A percentile compares a stretch with the other conserved stretches of the same genome.
Conservation (phyloP, 805 yeast genomes). For the Metschnikowia shivogae region DNA sequence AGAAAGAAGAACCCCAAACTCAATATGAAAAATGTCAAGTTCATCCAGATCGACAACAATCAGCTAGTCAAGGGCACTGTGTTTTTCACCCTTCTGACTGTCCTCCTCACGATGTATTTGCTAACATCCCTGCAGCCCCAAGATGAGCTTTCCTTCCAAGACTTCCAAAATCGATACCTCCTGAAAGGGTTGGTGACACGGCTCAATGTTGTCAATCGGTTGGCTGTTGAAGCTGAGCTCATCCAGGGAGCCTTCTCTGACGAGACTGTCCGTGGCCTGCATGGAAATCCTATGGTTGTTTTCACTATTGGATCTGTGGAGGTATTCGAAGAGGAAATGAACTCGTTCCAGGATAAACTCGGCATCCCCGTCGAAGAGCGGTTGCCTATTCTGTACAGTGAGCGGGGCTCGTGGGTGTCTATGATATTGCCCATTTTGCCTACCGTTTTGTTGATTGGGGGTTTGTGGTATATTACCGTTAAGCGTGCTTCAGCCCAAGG, state of each 20-base stretch:
- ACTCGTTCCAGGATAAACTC: slow-evolving; percentile 63
- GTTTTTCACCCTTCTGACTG: slow-evolving; percentile 18
- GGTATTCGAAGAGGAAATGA: slow-evolving; percentile 78
- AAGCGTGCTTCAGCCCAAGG: slow-evolving; percentile 47
- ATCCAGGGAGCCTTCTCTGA: slow-evolving; percentile 42
- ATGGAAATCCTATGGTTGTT: slow-evolving; percentile 46
- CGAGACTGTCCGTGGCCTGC: slow-evolving; percentile 35
- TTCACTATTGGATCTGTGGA: slow-evolving; percentile 90
- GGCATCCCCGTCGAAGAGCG: slow-evolving; percentile 66
- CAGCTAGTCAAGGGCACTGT: slow-evolving; percentile 11
- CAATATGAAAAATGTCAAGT: slow-evolving; percentile 29
- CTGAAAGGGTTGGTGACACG: slow-evolving; percentile 75
- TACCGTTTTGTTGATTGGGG: slow-evolving; percentile 75
- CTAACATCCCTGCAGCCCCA: slow-evolving; percentile 12
- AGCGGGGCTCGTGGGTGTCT: slow-evolving; percentile 60
- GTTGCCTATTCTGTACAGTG: slow-evolving; percentile 72
- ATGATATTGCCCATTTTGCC: slow-evolving; percentile 73
- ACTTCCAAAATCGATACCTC: slow-evolving; percentile 73
- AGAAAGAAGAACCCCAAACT: slow-evolving; percentile 27
- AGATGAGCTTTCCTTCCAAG: slow-evolving; percentile 60
- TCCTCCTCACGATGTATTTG: slow-evolving; percentile 12
- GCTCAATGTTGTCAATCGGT: slow-evolving; percentile 68
- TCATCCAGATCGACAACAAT: slow-evolving; percentile 20
- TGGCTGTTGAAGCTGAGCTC: slow-evolving; percentile 66
- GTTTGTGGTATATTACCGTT: slow-evolving; percentile 61